phyloP scores from a whole-genome alignment of 2,329 filamentous ascomycete species.

The Ophiostoma sp. region DNA sequence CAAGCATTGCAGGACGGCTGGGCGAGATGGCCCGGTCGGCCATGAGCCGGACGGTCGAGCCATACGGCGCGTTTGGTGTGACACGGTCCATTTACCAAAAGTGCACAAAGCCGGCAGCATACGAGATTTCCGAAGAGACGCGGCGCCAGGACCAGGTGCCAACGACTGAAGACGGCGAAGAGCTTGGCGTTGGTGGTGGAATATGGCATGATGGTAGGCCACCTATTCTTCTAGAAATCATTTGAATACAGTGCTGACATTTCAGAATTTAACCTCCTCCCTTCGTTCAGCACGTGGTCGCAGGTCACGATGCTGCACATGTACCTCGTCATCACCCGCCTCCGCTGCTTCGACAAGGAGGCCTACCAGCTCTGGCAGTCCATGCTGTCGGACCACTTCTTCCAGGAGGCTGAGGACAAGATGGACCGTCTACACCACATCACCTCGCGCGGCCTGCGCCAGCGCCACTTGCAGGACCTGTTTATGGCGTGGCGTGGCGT shows the following conservation, averaged over 20 bases:
- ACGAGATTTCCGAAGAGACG: slow-evolving; percentile 68
- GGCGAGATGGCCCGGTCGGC: slow-evolving; percentile 30
- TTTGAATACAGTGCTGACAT: too few species aligned
- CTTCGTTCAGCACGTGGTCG: slow-evolving; percentile 94
- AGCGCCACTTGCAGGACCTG: slow-evolving; percentile 78
- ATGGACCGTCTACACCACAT: slow-evolving; percentile 80
- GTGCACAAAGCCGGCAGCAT: slow-evolving; percentile 72
- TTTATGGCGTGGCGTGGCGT: slow-evolving; percentile 92
- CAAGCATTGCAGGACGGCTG: slow-evolving; percentile 26
- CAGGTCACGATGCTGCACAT: slow-evolving; percentile 96
- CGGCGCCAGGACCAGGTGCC: slow-evolving; percentile 67
- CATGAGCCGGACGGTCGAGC: slow-evolving; percentile 30
- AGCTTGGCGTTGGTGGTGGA: slow-evolving; percentile 71
- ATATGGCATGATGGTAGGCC: slow-evolving; percentile 80
- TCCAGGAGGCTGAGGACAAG: slow-evolving; percentile 80
- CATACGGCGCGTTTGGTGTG: slow-evolving; percentile 74
- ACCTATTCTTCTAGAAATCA: background rate
- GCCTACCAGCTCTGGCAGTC: slow-evolving; percentile 77
- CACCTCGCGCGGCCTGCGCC: slow-evolving; percentile 57
- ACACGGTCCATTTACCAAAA: slow-evolving; percentile 77
- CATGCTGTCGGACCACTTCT: slow-evolving; percentile 93
- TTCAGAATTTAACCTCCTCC: slow-evolving; percentile 71
- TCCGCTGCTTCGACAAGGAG: slow-evolving; percentile 73
- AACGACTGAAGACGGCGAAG: slow-evolving; percentile 75
- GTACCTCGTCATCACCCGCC: slow-evolving; percentile 81